These are phyloP conservation scores for Sporothrix pallida DNA, from an alignment of 2,329 filamentous ascomycete species.

Conservation along the genomic window DNA sequence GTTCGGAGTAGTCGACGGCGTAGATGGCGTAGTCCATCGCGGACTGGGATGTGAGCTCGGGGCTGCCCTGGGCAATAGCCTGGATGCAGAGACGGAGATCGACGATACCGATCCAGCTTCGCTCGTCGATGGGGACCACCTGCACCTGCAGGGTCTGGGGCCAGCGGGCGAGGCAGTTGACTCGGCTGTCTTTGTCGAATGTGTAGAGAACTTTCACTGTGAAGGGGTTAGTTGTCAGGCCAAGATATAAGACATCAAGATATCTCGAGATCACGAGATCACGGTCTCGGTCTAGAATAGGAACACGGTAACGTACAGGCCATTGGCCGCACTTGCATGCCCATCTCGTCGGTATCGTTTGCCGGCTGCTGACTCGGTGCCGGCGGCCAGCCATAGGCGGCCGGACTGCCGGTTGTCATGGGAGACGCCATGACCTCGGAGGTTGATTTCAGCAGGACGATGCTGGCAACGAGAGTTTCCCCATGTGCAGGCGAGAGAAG, in stretches of 20 bases:
- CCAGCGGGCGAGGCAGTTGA: slow-evolving; percentile 87
- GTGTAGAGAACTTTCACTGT: slow-evolving; percentile 96
- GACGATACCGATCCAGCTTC: slow-evolving; percentile 81
- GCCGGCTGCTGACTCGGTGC: slow-evolving; percentile 20
- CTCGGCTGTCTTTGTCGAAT: slow-evolving; percentile 86
- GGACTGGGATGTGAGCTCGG: slow-evolving; percentile 77
- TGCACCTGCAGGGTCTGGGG: slow-evolving; percentile 80
- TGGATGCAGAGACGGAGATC: slow-evolving; percentile 87
- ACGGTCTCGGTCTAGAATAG: no score
- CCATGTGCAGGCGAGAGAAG: slow-evolving; percentile 24
- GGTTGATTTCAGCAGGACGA: slow-evolving; percentile 10
- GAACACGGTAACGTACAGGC: slow-evolving; percentile 42
- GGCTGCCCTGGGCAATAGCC: slow-evolving; percentile 78
- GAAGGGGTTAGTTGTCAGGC: slow-evolving; percentile 33
- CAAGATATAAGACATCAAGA: not conserved
- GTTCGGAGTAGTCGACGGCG: slow-evolving; percentile 94
- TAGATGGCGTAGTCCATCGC: slow-evolving; percentile 93
- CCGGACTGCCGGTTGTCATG: slow-evolving; percentile 34
- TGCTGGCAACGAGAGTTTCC: slow-evolving; percentile 4
- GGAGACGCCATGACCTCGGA: slow-evolving; percentile 38
- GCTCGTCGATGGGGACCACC: slow-evolving; percentile 79
- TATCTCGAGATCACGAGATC: not conserved
- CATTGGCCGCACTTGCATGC: slow-evolving; percentile 45
- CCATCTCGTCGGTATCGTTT: slow-evolving; percentile 41
- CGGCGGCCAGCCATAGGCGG: slow-evolving; percentile 31